Evolutionary conservation across 1,139 yeast species (phyloP), one percentile per base, ranked within the genome.

Genomic region (Arxiozyma slooffiae): DNA sequence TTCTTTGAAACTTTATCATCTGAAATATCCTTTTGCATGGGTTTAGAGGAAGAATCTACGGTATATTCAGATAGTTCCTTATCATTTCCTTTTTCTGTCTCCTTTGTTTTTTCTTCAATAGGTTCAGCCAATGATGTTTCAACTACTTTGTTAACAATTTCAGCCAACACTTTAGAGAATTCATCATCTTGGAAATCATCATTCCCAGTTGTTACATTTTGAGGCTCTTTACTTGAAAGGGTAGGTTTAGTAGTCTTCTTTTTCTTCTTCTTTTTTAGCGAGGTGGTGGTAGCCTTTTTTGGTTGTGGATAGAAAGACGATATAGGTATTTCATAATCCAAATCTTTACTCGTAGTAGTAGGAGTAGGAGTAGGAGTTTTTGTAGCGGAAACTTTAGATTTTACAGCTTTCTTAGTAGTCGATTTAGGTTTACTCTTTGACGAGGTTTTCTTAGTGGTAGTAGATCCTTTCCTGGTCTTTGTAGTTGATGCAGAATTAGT

Each of bases 61-160:
- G 36, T 14, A 30, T 30, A 14, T 11, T 11, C 14, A n/a, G 36
- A 30, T 30, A 14, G 14, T 30, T 4, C 17, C 26, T 26, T 30
- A 34, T 20, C 17, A 17, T 22, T 23, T 16, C 37, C 45, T 21
- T 47, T 48, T 26, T 36, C 41, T 11, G 36, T 44, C 9, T 40
- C 21, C 17, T 37, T 37, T 26, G 38, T 46, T 36, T 30, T 38
- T 17, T 44, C 49, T 21, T 39, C 41, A 17, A 44, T 18, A n/a
- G 47, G 20, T 18, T 50, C 40, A 14, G 53, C 21, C 9, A 61
- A 49, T 1, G 68, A 61, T 3, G 64, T 62, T 40, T 60, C 60
- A 7, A 65, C 68, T 9, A 64, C 68, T 48, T 62, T 65, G 39
- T 63, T 60, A 14, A 65, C 68, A 64, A 65, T 63, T 37, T 64